Base-by-base conservation (phyloP, 1,284 basidiomycete species). In the Ustilago esculenta region DNA sequence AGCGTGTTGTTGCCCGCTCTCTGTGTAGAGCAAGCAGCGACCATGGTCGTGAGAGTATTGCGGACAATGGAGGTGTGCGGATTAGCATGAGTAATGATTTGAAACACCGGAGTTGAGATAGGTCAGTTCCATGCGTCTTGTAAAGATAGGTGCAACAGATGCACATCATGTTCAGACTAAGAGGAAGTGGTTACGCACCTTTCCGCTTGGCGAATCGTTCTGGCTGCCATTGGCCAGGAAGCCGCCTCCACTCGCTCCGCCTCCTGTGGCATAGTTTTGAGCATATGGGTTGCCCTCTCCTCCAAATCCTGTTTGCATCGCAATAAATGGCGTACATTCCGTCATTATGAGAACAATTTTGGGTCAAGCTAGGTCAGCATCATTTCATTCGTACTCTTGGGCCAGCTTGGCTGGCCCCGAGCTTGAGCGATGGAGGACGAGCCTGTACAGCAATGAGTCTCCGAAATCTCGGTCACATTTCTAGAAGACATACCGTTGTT, bases 1-100 rank as follows among this genome's bases (percentile, higher is more conserved):
- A 97, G 82, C 11, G 73, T 72, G 54, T 81, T 76, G 52, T 77
- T 76, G 46, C 69, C 70, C 35, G 67, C 49, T 24, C 61, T 49
- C 71, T 70, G 53, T 30, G 33, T 17, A 32, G 15, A 36, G 45
- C 15, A n/a, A 10, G 17, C 21, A 39, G 40, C 43, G 3, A 49
- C 33, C 66, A 49, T 50, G 32, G 15, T 18, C 17, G 40, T 17
- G 23, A 23, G 21, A 18, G 14, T 18, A 14, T n/a, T 27, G n/a
- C 14, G 15, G 7, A 9, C 5, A 9, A 20, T 37, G 15, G 27
- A 40, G 12, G 21, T 37, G 27, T 18, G 30, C 14, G 29, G 25
- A 39, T 21, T 3, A 44, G 27, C 14, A 44, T 11, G 37, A 14
- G 15, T 27, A 32, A 24, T 21, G 44, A 27, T 20, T 20, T 17